These are phyloP conservation scores for Funneliformis caledonium DNA, from an alignment of 371 early-diverging fungal genomes.

Conservation along the genomic window DNA sequence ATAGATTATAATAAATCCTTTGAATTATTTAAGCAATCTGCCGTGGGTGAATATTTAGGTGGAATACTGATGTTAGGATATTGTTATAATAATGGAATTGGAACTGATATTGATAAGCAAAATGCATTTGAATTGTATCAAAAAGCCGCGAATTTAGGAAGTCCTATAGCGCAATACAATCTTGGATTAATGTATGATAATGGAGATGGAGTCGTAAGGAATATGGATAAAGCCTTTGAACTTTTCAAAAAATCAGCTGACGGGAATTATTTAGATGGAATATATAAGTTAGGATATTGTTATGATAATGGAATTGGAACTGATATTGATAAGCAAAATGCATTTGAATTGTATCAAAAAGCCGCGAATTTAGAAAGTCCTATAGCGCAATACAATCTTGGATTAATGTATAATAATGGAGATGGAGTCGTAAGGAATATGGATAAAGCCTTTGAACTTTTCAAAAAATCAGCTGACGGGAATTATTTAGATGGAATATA, in stretches of 20 bases:
- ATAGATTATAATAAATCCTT: too few species aligned
- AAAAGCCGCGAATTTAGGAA: constrained; percentile 49
- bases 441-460: neutral
- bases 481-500: neutral
- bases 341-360: constrained; percentile 5
- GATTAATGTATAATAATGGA: neutral
- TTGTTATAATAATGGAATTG: constrained; percentile 68
- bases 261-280: neutral
- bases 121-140: constrained; percentile 53
- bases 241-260: neutral
- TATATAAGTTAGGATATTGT: neutral
- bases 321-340: neutral
- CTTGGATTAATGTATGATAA: constrained; percentile 1
- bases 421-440: neutral
- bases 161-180: neutral
- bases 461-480: neutral
- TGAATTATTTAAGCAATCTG: too few species aligned
- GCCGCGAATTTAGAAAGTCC: neutral
- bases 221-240: constrained; percentile 2
- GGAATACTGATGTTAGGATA: neutral
- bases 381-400: constrained; percentile 6
- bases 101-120: constrained; percentile 49
- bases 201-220: neutral
- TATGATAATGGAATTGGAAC: constrained; percentile 29
- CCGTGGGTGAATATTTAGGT: neutral